phyloP scores from a whole-genome alignment of 306 rosid genomes.

The Fragaria vesca region DNA sequence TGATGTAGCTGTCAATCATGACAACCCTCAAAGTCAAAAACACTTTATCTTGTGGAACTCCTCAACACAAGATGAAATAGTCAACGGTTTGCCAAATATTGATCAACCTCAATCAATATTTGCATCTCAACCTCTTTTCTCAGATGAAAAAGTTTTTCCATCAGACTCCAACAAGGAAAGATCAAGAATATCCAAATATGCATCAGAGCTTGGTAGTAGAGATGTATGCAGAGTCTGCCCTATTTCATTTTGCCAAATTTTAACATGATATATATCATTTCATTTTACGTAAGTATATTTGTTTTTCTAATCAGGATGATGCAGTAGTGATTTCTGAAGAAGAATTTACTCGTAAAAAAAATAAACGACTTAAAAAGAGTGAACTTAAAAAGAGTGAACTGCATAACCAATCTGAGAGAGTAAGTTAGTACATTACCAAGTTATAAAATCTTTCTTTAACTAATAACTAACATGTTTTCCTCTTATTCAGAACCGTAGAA shows the following conservation, averaged over 20 bases:
- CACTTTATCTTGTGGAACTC: not conserved
- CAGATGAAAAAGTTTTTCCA: too few relatives aligned
- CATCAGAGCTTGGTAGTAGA: not conserved
- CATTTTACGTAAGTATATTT: not conserved
- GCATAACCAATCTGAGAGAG: not conserved
- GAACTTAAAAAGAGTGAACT: not conserved
- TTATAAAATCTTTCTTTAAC: too few relatives aligned
- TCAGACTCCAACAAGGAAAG: not conserved
- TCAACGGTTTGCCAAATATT: not conserved
- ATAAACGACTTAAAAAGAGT: not conserved
- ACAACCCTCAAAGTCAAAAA: not conserved
- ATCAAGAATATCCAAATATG: not conserved
- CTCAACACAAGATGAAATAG: not conserved
- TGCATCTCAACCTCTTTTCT: not conserved
- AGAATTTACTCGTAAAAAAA: not conserved
- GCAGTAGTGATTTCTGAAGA: not conserved
- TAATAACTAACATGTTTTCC: not conserved
- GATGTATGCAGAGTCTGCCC: too few relatives aligned
- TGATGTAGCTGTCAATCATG: not conserved
- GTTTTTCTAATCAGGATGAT: not conserved
- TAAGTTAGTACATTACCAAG: not conserved
- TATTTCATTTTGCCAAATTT: too few relatives aligned
- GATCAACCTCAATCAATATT: too few relatives aligned
- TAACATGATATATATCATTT: too few relatives aligned
- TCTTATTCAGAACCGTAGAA: not conserved